These are phyloP conservation scores for Gaertneriomyces sp. DNA, from an alignment of 192 early-diverging fungal genomes.

Conservation along the genomic window DNA sequence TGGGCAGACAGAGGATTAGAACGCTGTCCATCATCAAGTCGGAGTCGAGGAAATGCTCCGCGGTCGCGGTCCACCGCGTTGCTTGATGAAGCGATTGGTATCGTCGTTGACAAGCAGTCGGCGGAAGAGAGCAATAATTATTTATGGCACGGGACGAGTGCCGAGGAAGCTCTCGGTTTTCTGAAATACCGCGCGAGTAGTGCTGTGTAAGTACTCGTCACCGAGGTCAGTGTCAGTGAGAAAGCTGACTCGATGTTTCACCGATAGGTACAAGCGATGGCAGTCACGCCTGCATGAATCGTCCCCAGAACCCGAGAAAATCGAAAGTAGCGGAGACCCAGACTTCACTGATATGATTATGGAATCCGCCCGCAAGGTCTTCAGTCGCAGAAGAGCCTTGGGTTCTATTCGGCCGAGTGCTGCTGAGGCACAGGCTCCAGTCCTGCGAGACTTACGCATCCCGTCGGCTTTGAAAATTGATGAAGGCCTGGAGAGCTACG, in stretches of 20 bases:
- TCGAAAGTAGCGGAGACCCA: not conserved
- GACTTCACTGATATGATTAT: not conserved
- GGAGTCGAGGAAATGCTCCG: too few species aligned
- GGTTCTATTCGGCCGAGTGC: too few species aligned
- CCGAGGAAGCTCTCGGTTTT: not conserved
- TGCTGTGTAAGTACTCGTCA: not conserved
- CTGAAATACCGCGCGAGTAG: constrained; percentile 1
- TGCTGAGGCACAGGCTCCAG: not conserved
- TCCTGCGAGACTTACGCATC: not conserved
- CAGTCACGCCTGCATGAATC: not conserved
- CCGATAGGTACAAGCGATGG: not conserved
- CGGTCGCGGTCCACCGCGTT: too few species aligned
- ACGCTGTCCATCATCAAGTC: too few species aligned
- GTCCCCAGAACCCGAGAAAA: not conserved
- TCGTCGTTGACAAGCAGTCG: too few species aligned
- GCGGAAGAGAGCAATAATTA: not conserved
- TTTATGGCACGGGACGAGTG: not conserved
- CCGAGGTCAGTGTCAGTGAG: not conserved
- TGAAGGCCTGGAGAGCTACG: too few species aligned
- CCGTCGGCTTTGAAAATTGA: not conserved
- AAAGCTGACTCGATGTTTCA: not conserved
- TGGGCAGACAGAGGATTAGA: too few species aligned
- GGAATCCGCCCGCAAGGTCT: not conserved
- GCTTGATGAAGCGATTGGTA: too few species aligned
- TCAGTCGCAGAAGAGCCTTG: not conserved